Percentiles rank a stretch among this genome's conserved stretches.
Evolutionary conservation across 177 flowering plant species (phyloP).

Genomic region (Vitis hybrid): DNA sequence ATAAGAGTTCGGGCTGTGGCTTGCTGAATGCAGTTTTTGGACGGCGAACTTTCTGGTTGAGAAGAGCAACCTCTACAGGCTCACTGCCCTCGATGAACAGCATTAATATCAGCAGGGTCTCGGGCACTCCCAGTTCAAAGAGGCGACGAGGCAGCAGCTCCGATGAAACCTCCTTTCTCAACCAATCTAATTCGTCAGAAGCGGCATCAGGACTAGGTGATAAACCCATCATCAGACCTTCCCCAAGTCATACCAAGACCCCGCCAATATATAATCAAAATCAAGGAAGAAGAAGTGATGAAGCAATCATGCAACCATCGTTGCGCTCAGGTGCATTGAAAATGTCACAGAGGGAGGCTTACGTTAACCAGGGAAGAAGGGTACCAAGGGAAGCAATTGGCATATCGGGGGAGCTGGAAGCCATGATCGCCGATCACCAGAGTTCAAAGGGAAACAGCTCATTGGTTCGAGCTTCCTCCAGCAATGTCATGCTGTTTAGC

Average conservation of each 20-base stretch:
- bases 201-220: neutral
- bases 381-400: conserved; percentile 32
- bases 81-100: neutral
- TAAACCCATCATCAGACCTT: too few species aligned
- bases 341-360: neutral
- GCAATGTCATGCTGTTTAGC: conserved; percentile 75
- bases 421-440: conserved; percentile 51
- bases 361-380: conserved; percentile 18
- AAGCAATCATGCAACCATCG: too few species aligned
- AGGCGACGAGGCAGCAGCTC: neutral
- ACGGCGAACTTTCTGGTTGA: conserved; percentile 3
- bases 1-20: conserved; percentile 23
- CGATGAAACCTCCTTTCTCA: neutral
- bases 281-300: too few species aligned
- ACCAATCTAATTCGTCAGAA: neutral
- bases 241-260: too few species aligned
- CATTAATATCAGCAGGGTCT: neutral
- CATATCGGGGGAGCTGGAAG: conserved; percentile 58
- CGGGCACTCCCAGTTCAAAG: neutral
- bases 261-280: too few species aligned
- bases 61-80: conserved; percentile 2
- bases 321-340: too few species aligned
- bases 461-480: conserved; percentile 83
- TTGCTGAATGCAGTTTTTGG: conserved; percentile 3
- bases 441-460: conserved; percentile 33